Conservation (phyloP, 768 basidiomycete species). For the Phlebiopsis gigantea region DNA sequence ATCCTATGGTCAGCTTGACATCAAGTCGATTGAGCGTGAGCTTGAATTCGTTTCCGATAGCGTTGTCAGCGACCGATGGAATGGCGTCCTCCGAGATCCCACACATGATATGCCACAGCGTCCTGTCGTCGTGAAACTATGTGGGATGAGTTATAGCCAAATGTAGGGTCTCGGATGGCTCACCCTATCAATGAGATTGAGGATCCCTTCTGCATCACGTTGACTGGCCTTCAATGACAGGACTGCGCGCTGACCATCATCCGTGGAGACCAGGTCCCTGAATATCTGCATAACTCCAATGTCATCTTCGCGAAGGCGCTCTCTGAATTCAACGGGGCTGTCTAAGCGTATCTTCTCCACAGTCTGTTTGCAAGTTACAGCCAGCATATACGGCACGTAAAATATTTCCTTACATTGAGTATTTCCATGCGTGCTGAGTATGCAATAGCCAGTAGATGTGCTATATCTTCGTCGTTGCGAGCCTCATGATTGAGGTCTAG, state of each 20-base stretch:
- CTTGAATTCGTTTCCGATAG: neutral
- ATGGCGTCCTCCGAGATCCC: neutral
- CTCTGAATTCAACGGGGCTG: neutral
- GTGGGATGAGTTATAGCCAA: neutral
- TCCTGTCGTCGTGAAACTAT: slow-evolving; percentile 1
- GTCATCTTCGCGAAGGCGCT: neutral
- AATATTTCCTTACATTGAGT: neutral
- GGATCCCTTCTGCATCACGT: neutral
- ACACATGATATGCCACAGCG: slow-evolving; percentile 3
- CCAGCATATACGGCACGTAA: neutral
- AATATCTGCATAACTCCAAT: neutral
- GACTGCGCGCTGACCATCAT: neutral
- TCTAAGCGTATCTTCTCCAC: neutral
- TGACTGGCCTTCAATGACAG: neutral
- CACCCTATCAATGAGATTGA: slow-evolving; percentile 1
- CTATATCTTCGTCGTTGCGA: neutral
- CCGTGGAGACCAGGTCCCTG: neutral
- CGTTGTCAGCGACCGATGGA: neutral
- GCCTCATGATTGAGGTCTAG: neutral
- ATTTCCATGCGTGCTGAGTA: neutral
- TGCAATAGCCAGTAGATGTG: neutral
- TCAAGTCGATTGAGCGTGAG: neutral
- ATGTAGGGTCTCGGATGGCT: neutral
- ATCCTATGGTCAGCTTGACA: neutral
- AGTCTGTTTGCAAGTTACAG: neutral